A percentile compares a stretch with the other conserved stretches of the same genome.
phyloP scores from a whole-genome alignment of 495 filamentous ascomycete species.

The Talaromyces thailandensis region DNA sequence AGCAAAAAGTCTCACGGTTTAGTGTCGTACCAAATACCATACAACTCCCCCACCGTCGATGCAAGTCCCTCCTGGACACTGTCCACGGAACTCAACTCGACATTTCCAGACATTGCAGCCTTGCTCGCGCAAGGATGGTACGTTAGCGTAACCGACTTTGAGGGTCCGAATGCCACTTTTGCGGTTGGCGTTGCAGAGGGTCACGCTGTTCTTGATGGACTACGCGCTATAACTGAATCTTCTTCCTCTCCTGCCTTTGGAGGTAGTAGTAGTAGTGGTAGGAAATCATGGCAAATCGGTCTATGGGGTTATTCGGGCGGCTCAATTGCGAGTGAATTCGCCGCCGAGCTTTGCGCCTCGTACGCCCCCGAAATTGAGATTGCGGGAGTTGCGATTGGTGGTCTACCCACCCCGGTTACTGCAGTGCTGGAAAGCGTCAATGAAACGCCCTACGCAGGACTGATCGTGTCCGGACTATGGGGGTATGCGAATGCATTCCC shows the following conservation, averaged over 20 bases:
- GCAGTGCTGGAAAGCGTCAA: not conserved
- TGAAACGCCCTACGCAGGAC: not conserved
- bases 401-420: conserved; percentile 3
- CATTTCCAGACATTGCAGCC: not conserved
- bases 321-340: conserved; percentile 31
- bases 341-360: conserved; percentile 27
- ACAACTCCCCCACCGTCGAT: conserved; percentile 1
- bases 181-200: not conserved
- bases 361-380: conserved; percentile 38
- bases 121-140: conserved; percentile 4
- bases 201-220: not conserved
- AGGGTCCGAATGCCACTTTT: conserved; percentile 2
- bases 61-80: conserved; percentile 2
- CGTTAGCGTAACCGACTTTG: not conserved
- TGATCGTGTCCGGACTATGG: not conserved
- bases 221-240: not conserved
- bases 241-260: not conserved
- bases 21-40: conserved; percentile 1
- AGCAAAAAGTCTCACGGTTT: not conserved
- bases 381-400: conserved; percentile 30
- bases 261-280: no score
- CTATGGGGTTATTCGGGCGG: conserved; percentile 43
- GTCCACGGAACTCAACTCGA: not conserved
- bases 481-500: conserved; percentile 7
- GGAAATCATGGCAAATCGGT: conserved; percentile 4